A percentile compares a stretch with the other conserved stretches of the same genome.
These are phyloP conservation scores for Fusarium annulatum DNA, from an alignment of 2,329 filamentous ascomycete genomes.

Conservation along the genomic window DNA sequence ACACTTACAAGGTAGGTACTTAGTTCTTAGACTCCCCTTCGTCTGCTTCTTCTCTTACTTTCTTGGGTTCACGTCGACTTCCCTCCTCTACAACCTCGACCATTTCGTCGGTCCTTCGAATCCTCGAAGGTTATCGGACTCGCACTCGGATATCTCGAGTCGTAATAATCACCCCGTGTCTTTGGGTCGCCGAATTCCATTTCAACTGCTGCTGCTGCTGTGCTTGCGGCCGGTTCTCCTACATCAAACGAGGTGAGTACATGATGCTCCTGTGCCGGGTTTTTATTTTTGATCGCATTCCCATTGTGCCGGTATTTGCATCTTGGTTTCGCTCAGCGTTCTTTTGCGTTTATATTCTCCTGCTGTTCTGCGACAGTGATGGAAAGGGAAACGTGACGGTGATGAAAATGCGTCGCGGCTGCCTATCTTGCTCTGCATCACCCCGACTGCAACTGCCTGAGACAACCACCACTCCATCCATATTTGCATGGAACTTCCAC, in stretches of 20 bases:
- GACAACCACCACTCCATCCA: slow-evolving; percentile 10
- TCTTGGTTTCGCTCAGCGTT: not conserved
- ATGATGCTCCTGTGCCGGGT: slow-evolving; percentile 22
- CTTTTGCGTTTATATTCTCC: not conserved
- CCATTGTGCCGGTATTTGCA: not conserved
- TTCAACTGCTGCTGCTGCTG: slow-evolving; percentile 33
- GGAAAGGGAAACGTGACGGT: slow-evolving; percentile 9
- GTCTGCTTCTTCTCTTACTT: slow-evolving; percentile 32
- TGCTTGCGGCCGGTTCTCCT: slow-evolving; percentile 25
- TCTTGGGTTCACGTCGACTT: slow-evolving; percentile 23
- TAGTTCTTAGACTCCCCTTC: slow-evolving; percentile 39
- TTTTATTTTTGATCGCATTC: slow-evolving; percentile 13
- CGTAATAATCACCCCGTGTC: slow-evolving; percentile 17
- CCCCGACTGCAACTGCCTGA: slow-evolving; percentile 11
- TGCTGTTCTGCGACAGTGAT: slow-evolving; percentile 14
- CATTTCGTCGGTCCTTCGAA: slow-evolving; percentile 35
- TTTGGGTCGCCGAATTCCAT: slow-evolving; percentile 21
- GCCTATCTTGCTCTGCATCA: slow-evolving; percentile 29
- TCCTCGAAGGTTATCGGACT: slow-evolving; percentile 37
- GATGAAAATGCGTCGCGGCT: slow-evolving; percentile 22
- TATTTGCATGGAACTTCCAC: slow-evolving; percentile 10
- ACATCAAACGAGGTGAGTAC: slow-evolving; percentile 39
- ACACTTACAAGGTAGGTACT: slow-evolving; percentile 42
- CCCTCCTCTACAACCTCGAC: slow-evolving; percentile 30
- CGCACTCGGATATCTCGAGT: slow-evolving; percentile 24